These are phyloP conservation scores for Oryza meyeriana DNA, from an alignment of 176 grass and related monocot species.

Conservation along the genomic window DNA sequence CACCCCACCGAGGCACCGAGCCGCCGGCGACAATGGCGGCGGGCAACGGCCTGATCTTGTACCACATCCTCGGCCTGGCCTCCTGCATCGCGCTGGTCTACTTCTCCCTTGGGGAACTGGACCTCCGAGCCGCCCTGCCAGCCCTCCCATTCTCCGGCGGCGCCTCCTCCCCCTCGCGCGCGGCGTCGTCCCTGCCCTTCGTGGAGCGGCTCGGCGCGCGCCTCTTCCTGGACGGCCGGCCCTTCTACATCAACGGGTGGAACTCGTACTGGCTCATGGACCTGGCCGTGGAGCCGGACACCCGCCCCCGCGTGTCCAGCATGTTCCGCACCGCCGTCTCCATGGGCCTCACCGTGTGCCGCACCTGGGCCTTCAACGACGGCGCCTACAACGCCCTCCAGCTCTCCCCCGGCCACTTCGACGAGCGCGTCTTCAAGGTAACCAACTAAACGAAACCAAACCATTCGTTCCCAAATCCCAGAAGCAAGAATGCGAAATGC, in stretches of 20 bases:
- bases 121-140: slow-evolving; percentile 22
- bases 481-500: neutral
- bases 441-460: neutral
- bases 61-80: slow-evolving; percentile 71
- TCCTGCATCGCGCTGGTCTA: slow-evolving; percentile 66
- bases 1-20: neutral
- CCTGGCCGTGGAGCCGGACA: slow-evolving; percentile 67
- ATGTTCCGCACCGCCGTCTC: slow-evolving; percentile 51
- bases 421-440: slow-evolving; percentile 87
- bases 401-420: slow-evolving; percentile 66
- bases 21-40: slow-evolving; percentile 43
- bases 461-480: neutral
- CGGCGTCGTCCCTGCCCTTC: slow-evolving; percentile 37
- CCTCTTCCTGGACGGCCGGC: slow-evolving; percentile 54
- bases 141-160: slow-evolving; percentile 1
- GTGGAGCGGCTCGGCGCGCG: slow-evolving; percentile 67
- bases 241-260: slow-evolving; percentile 93
- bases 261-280: slow-evolving; percentile 99
- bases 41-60: slow-evolving; percentile 53
- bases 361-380: slow-evolving; percentile 98
- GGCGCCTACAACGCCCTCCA: slow-evolving; percentile 91
- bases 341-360: slow-evolving; percentile 97
- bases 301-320: slow-evolving; percentile 48
- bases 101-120: slow-evolving; percentile 63
- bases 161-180: neutral